These are phyloP conservation scores for Colletotrichum simmondsii DNA, from an alignment of 2,329 filamentous ascomycete genomes.

Conservation along the genomic window DNA sequence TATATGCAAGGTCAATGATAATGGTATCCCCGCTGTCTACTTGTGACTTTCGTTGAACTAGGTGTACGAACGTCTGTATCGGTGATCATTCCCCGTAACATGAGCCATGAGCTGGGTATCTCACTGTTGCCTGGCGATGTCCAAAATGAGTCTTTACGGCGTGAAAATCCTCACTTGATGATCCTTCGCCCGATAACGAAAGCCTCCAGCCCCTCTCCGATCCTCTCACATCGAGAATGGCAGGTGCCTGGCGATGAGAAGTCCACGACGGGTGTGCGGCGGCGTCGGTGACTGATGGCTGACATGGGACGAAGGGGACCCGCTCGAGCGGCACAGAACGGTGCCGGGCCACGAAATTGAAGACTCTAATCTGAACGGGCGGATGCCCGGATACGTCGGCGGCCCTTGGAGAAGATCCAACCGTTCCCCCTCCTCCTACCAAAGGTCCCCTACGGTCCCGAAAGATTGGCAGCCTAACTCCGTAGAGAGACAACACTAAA, in stretches of 20 bases:
- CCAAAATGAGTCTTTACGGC: background rate
- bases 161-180: background rate
- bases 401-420: background rate
- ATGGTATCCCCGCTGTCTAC: background rate
- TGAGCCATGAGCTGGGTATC: background rate
- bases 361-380: background rate
- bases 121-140: background rate
- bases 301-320: background rate
- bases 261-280: background rate
- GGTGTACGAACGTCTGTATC: background rate
- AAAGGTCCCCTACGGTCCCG: background rate
- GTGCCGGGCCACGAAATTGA: background rate
- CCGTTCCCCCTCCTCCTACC: background rate
- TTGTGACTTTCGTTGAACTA: background rate
- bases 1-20: background rate
- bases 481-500: background rate
- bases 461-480: conserved; percentile 6
- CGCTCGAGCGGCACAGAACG: background rate
- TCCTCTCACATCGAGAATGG: background rate
- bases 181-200: no score
- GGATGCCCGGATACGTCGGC: background rate
- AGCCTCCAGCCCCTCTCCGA: background rate
- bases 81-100: background rate
- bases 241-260: background rate
- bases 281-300: background rate